Evolutionary conservation across 768 basidiomycete species (phyloP).

Genomic region (Phallus indusiatus): DNA sequence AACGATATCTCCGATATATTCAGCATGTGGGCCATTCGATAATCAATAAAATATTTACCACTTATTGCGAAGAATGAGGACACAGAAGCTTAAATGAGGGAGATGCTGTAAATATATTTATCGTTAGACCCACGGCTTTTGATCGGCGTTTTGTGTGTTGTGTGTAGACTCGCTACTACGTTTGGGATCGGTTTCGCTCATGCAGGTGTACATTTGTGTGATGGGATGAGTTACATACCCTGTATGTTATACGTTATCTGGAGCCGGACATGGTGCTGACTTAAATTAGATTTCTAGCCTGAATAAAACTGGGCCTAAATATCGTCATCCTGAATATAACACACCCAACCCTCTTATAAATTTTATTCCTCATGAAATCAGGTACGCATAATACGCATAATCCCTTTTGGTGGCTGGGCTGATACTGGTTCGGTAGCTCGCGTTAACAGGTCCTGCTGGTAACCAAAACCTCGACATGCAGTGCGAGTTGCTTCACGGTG

Average conservation of each 20-base stretch:
- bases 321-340: constrained; percentile 82
- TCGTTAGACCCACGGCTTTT: neutral
- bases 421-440: constrained; percentile 58
- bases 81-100: constrained; percentile 70
- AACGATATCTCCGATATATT: constrained; percentile 96
- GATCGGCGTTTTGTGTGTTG: neutral
- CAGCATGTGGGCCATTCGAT: constrained; percentile 85
- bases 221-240: constrained; percentile 89
- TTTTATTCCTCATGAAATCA: constrained; percentile 92
- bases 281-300: constrained; percentile 69
- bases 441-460: constrained; percentile 83
- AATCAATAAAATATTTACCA: constrained; percentile 83
- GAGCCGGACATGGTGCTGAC: neutral
- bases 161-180: constrained; percentile 69
- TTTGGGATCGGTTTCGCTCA: constrained; percentile 95
- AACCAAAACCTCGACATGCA: too few relatives aligned
- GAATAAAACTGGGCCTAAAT: constrained; percentile 91
- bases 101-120: constrained; percentile 67
- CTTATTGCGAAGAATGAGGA: constrained; percentile 78
- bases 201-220: constrained; percentile 85
- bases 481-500: constrained; percentile 82
- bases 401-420: too few relatives aligned
- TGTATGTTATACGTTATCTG: constrained; percentile 32
- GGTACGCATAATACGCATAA: constrained; percentile 29
- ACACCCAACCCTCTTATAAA: constrained; percentile 79